Evolutionary conservation across 2,329 filamentous ascomycete genomes (phyloP), one percentile per base, ranked within the genome.

Genomic region (Rhynchosporium graminicola): DNA sequence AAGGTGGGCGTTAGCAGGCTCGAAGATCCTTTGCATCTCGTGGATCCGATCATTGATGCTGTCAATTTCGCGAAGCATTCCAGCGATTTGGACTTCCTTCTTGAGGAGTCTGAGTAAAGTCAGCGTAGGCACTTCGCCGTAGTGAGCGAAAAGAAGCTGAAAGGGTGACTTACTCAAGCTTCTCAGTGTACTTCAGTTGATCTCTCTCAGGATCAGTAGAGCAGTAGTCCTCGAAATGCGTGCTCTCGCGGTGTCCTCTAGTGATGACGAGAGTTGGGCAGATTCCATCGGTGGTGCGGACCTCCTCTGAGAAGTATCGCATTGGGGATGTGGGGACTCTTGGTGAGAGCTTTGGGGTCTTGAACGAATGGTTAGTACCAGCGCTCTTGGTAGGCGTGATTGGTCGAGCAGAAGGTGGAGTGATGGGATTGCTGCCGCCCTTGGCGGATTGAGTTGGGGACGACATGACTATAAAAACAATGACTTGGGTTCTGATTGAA

Each of bases 401-500:
- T 57, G 54, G 36, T n/a, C 54, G 54, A 57, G 54, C 9, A 3
- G 28, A 28, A 2, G 38, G 26, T 15, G 29, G 4, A 26, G 15
- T 20, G 29, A 4, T 38, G 29, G 51, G 20, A 9, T 55, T 55
- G 2, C 38, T 6, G 20, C 31, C 40, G 29, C 28, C 40, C 31
- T 57, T 46, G 54, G 13, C 54, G 40, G 54, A 20, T 26, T 46
- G 26, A 15, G 6, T 57, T 31, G 54, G 40, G 10, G 54, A 57
- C 42, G 54, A 57, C 54, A 45, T 57, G 6, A 26, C 9, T 13
- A 13, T 15, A 31, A 15, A 13, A 28, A 43, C n/a, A 13, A 45
- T 43, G 26, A 15, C 36, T 56, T 36, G 20, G 36, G 15, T 40
- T 20, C 50, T 54, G n/a, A 28, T 26, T 26, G 20, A n/a, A 13